phyloP scores from a whole-genome alignment of 257 asterid species.

The Scutellaria baicalensis region DNA sequence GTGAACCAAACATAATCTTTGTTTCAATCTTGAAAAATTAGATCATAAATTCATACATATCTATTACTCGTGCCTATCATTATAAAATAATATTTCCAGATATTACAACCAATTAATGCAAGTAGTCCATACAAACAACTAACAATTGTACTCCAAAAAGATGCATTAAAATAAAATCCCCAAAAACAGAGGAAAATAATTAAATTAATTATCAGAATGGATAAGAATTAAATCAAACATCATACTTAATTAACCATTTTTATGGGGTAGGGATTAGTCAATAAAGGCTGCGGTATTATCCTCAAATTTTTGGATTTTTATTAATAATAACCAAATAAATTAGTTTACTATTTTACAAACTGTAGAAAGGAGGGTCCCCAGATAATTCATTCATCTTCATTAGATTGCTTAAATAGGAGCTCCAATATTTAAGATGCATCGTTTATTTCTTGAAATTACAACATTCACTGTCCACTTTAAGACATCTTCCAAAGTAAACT shows the following conservation, averaged over 20 bases:
- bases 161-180: too few relatives aligned
- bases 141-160: too few relatives aligned
- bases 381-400: not conserved
- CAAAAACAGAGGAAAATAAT: too few relatives aligned
- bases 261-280: not conserved
- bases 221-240: not conserved
- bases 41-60: too few relatives aligned
- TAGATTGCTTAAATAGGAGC: not conserved
- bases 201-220: too few relatives aligned
- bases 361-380: not conserved
- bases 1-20: not conserved
- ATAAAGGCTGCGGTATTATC: not conserved
- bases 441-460: not conserved
- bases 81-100: too few relatives aligned
- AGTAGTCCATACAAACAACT: too few relatives aligned
- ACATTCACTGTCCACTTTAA: constrained; percentile 1
- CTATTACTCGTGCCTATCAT: too few relatives aligned
- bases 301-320: not conserved
- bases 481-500: not conserved
- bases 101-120: too few relatives aligned
- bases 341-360: not conserved
- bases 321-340: too few relatives aligned
- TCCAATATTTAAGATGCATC: constrained; percentile 2
- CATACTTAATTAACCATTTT: not conserved
- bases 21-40: too few relatives aligned